Conservation (phyloP, 768 basidiomycete species). For the Amanita jacksonii region DNA sequence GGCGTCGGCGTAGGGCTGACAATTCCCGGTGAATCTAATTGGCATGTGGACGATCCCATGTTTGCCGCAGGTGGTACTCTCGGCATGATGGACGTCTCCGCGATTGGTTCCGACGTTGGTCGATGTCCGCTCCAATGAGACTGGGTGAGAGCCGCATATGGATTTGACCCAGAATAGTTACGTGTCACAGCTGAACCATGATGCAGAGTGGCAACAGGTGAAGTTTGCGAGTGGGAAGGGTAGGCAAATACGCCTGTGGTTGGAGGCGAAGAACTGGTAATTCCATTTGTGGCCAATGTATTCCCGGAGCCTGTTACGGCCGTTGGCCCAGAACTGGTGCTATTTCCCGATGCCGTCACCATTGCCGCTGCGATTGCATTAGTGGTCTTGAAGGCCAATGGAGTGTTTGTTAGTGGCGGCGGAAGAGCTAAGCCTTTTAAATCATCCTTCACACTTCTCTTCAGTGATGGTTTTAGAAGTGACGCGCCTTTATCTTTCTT, state of each 20-base stretch:
- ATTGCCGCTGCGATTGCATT: too few relatives aligned
- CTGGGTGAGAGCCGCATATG: conserved; percentile 10
- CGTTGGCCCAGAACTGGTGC: conserved; percentile 16
- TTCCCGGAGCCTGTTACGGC: conserved; percentile 11
- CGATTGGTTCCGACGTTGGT: conserved; percentile 3
- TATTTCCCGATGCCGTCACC: neutral
- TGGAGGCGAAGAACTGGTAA: conserved; percentile 18
- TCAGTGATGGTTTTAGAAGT: conserved; percentile 53
- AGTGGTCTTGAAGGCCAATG: conserved; percentile 40
- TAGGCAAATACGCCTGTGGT: conserved; percentile 35
- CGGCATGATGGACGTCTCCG: neutral
- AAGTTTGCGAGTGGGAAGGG: conserved; percentile 9
- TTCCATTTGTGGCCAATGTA: conserved; percentile 16
- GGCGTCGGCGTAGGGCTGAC: conserved; percentile 18
- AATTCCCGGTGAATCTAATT: conserved; percentile 5
- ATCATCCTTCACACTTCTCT: conserved; percentile 62
- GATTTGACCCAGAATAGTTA: conserved; percentile 11
- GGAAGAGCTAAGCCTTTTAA: conserved; percentile 47
- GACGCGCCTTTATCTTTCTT: conserved; percentile 52
- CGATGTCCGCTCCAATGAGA: conserved; percentile 10
- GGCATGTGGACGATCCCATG: neutral
- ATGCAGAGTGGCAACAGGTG: neutral
- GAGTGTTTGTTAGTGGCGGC: conserved; percentile 60
- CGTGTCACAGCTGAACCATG: conserved; percentile 6
- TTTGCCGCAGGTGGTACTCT: neutral